Percentiles rank a stretch among this genome's conserved stretches.
phyloP scores from a whole-genome alignment of 2,329 filamentous ascomycete species.

The Aureobasidium vineae region DNA sequence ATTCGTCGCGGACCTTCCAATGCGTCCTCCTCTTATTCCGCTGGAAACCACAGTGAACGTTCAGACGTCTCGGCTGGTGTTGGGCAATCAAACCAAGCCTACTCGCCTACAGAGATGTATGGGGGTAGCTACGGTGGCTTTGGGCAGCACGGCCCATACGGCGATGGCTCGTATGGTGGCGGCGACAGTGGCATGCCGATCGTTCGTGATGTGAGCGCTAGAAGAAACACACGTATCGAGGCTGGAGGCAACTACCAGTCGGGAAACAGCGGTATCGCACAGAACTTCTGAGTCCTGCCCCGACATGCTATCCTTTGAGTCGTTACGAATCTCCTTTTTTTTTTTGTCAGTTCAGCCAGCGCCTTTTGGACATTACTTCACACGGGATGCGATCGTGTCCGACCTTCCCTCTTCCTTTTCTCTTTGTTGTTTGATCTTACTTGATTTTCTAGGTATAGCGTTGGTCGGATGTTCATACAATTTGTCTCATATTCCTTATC shows the following conservation, averaged over 20 bases:
- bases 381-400: neutral
- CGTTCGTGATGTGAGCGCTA: constrained; percentile 87
- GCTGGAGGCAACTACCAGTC: constrained; percentile 86
- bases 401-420: neutral
- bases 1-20: constrained; percentile 91
- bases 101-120: constrained; percentile 33
- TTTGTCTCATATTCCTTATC: constrained; percentile 2
- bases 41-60: constrained; percentile 67
- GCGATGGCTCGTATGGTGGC: constrained; percentile 51
- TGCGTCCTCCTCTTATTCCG: constrained; percentile 93
- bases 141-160: constrained; percentile 56
- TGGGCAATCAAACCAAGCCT: constrained; percentile 40
- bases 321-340: constrained; percentile 25
- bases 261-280: constrained; percentile 86
- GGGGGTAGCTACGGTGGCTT: constrained; percentile 50
- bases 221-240: constrained; percentile 93
- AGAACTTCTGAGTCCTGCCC: constrained; percentile 70
- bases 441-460: constrained; percentile 13
- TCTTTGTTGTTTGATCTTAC: constrained; percentile 8
- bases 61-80: constrained; percentile 40
- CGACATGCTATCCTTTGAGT: neutral
- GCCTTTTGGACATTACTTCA: constrained; percentile 1
- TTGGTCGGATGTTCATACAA: constrained; percentile 13
- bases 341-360: constrained; percentile 14
- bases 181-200: constrained; percentile 68